Conservation (phyloP, 2,329 filamentous ascomycete genomes). For the Exophiala viscosa region DNA sequence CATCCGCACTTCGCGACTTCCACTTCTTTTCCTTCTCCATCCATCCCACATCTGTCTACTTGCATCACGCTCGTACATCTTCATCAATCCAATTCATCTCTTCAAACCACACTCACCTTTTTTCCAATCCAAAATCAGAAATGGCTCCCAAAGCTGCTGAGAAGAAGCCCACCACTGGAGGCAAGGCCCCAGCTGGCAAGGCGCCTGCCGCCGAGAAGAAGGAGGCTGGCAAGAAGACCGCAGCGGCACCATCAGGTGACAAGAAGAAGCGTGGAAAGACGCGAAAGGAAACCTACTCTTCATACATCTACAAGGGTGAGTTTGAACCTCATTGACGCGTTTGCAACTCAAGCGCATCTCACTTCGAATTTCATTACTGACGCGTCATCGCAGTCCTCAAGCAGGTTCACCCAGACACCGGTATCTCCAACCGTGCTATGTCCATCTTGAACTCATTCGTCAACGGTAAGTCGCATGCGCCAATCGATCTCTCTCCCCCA, state of each 20-base stretch:
- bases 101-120: slow-evolving; percentile 19
- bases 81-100: slow-evolving; percentile 27
- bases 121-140: slow-evolving; percentile 50
- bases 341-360: slow-evolving; percentile 10
- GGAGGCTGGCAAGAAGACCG: slow-evolving; percentile 99
- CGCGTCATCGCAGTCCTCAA: slow-evolving; percentile 72
- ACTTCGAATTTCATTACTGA: slow-evolving; percentile 32
- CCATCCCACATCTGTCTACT: slow-evolving; percentile 34
- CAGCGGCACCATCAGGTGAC: slow-evolving; percentile 77
- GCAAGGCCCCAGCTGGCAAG: slow-evolving; percentile 77
- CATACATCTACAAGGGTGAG: slow-evolving; percentile 99
- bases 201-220: slow-evolving; percentile 94
- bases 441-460: slow-evolving; percentile 99
- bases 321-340: slow-evolving; percentile 28
- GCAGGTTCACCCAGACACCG: slow-evolving; percentile 99
- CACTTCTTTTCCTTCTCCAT: slow-evolving; percentile 31
- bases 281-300: slow-evolving; percentile 99
- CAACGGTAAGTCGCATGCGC: slow-evolving; percentile 68
- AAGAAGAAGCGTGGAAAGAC: slow-evolving; percentile 99
- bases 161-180: slow-evolving; percentile 92
- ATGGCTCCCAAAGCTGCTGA: slow-evolving; percentile 98
- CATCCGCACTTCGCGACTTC: slow-evolving; percentile 39
- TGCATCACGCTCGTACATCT: slow-evolving; percentile 28
- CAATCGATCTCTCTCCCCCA: slow-evolving; percentile 6
- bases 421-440: slow-evolving; percentile 99